Conservation (phyloP, 2,329 filamentous ascomycete species). For the Hortaea werneckii region DNA sequence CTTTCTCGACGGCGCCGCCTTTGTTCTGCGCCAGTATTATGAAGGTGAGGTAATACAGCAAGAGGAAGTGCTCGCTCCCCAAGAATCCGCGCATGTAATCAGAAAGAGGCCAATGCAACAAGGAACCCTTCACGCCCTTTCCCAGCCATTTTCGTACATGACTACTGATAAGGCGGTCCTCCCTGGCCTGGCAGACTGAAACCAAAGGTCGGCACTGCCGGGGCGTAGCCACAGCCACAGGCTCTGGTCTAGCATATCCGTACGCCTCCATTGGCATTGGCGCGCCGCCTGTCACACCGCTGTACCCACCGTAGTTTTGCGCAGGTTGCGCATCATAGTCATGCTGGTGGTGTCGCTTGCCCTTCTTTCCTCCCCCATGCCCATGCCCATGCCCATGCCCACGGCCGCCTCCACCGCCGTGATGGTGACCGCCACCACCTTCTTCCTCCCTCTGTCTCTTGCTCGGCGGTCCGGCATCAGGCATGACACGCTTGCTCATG, state of each 20-base stretch:
- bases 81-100: too few relatives aligned
- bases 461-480: slow-evolving; percentile 19
- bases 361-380: slow-evolving; percentile 1
- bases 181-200: slow-evolving; percentile 10
- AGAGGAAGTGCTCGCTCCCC: too few relatives aligned
- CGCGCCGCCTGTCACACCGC: slow-evolving; percentile 13
- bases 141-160: too few relatives aligned
- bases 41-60: too few relatives aligned
- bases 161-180: background rate
- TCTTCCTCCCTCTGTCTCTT: slow-evolving; percentile 1
- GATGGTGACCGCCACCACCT: background rate
- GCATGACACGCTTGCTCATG: slow-evolving; percentile 28
- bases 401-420: background rate
- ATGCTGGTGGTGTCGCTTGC: slow-evolving; percentile 4
- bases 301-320: slow-evolving; percentile 5
- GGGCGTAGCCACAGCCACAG: slow-evolving; percentile 30
- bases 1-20: too few relatives aligned
- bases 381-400: background rate
- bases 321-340: slow-evolving; percentile 6
- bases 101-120: too few relatives aligned
- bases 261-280: slow-evolving; percentile 17
- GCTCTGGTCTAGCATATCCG: slow-evolving; percentile 24
- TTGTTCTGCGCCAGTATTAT: too few relatives aligned
- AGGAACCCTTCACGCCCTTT: too few relatives aligned
- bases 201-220: slow-evolving; percentile 31